phyloP scores from a whole-genome alignment of 495 filamentous ascomycete species.

The Letharia lupina region DNA sequence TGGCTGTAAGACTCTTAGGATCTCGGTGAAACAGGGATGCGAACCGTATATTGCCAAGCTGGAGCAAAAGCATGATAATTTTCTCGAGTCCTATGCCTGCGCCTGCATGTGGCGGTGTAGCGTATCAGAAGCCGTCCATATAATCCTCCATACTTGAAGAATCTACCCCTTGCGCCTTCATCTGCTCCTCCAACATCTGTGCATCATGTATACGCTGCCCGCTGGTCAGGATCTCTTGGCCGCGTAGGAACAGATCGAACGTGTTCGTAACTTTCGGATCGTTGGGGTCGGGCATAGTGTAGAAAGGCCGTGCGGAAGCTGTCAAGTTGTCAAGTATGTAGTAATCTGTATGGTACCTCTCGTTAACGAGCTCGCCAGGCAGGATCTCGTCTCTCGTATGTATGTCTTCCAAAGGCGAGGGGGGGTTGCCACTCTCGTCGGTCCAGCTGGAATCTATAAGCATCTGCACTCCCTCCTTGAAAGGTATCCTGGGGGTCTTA shows the following conservation, averaged over 20 bases:
- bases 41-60: constrained; percentile 80
- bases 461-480: constrained; percentile 68
- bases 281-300: constrained; percentile 80
- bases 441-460: constrained; percentile 75
- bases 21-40: constrained; percentile 79
- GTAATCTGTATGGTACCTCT: constrained; percentile 83
- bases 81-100: constrained; percentile 87
- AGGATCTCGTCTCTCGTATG: constrained; percentile 81
- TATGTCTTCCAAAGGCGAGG: constrained; percentile 67
- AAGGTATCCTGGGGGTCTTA: constrained; percentile 70
- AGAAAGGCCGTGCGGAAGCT: constrained; percentile 74
- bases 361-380: constrained; percentile 70
- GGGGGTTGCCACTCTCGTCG: constrained; percentile 61
- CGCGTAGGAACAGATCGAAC: constrained; percentile 91
- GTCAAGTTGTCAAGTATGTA: constrained; percentile 96
- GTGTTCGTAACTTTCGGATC: constrained; percentile 74
- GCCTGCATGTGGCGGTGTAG: constrained; percentile 81
- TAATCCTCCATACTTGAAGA: constrained; percentile 77
- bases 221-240: constrained; percentile 86
- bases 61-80: constrained; percentile 72
- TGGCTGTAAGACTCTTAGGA: constrained; percentile 66
- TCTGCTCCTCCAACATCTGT: constrained; percentile 61
- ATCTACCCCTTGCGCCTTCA: constrained; percentile 67
- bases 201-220: constrained; percentile 88
- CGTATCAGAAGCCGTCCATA: constrained; percentile 78